phyloP scores from a whole-genome alignment of 345 rosid species.

The Erodium maritimum region DNA sequence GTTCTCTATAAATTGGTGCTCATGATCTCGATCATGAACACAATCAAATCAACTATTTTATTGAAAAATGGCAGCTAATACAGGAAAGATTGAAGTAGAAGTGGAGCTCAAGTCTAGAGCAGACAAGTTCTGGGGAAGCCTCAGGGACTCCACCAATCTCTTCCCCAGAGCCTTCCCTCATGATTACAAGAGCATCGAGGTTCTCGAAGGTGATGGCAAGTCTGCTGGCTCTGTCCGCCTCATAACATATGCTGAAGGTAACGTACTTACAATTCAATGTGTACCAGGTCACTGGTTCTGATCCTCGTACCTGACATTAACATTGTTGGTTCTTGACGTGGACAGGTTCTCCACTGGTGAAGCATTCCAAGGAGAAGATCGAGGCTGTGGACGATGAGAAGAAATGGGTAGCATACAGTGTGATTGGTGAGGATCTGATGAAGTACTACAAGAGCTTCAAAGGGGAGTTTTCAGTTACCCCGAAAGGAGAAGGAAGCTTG shows the following conservation, averaged over 20 bases:
- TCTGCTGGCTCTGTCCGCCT: conserved; percentile 63
- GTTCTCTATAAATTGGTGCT: too few relatives aligned
- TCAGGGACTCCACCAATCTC: conserved; percentile 51
- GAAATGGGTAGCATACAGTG: conserved; percentile 37
- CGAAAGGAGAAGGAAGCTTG: conserved; percentile 59
- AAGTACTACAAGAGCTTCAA: conserved; percentile 68
- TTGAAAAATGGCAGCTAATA: background rate
- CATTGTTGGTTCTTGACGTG: too few relatives aligned
- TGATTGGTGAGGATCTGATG: conserved; percentile 67
- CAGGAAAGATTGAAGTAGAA: conserved; percentile 23
- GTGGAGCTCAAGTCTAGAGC: conserved; percentile 60
- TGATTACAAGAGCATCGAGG: conserved; percentile 69
- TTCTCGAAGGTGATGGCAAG: conserved; percentile 79
- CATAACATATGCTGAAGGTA: conserved; percentile 61
- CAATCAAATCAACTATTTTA: background rate
- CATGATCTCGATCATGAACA: too few relatives aligned
- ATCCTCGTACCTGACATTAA: background rate
- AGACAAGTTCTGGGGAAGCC: conserved; percentile 47
- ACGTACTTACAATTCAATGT: too few relatives aligned
- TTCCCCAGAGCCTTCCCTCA: conserved; percentile 63
- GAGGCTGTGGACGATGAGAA: conserved; percentile 53
- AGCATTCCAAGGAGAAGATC: conserved; percentile 60
- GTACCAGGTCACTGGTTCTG: background rate
- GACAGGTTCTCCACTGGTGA: conserved; percentile 67
- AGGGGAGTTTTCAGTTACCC: conserved; percentile 31